These are phyloP conservation scores for Monosporozyma unispora DNA, from an alignment of 805 yeast genomes.

Conservation along the genomic window DNA sequence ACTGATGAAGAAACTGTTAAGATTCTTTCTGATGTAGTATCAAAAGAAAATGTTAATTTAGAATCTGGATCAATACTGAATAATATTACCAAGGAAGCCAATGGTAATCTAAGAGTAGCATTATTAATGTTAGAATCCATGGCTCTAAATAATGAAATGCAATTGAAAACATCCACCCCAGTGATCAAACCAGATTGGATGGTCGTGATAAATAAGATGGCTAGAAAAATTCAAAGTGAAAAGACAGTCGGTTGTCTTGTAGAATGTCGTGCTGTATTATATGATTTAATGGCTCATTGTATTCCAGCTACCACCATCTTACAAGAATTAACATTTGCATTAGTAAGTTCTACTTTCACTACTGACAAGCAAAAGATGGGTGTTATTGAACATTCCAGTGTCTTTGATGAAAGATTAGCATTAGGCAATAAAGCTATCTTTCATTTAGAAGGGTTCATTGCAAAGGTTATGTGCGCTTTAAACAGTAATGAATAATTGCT, in stretches of 20 bases:
- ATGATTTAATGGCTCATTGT: conserved; percentile 86
- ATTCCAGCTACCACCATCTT: conserved; percentile 81
- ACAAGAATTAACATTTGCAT: conserved; percentile 46
- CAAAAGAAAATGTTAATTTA: conserved; percentile 41
- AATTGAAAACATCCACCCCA: conserved; percentile 38
- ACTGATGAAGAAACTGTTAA: conserved; percentile 43
- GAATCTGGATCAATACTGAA: conserved; percentile 39
- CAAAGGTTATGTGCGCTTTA: conserved; percentile 72
- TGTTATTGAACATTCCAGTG: conserved; percentile 52
- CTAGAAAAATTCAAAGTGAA: conserved; percentile 48
- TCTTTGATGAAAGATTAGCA: conserved; percentile 77
- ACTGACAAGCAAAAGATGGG: conserved; percentile 30
- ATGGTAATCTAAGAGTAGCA: conserved; percentile 71
- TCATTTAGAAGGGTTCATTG: conserved; percentile 91
- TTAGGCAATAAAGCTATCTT: conserved; percentile 84
- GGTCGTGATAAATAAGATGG: conserved; percentile 59
- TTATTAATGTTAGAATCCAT: conserved; percentile 76
- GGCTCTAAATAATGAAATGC: conserved; percentile 54
- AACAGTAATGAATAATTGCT: conserved; percentile 24
- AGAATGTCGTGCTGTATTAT: conserved; percentile 56
- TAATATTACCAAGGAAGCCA: conserved; percentile 45
- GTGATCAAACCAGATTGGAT: conserved; percentile 84
- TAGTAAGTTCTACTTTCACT: conserved; percentile 27
- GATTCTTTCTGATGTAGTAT: conserved; percentile 48
- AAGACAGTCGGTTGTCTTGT: conserved; percentile 51